A percentile compares a stretch with the other conserved stretches of the same genome.
Conservation (phyloP, 75 land plant genomes). For the Pseudotsuga menziesii region DNA sequence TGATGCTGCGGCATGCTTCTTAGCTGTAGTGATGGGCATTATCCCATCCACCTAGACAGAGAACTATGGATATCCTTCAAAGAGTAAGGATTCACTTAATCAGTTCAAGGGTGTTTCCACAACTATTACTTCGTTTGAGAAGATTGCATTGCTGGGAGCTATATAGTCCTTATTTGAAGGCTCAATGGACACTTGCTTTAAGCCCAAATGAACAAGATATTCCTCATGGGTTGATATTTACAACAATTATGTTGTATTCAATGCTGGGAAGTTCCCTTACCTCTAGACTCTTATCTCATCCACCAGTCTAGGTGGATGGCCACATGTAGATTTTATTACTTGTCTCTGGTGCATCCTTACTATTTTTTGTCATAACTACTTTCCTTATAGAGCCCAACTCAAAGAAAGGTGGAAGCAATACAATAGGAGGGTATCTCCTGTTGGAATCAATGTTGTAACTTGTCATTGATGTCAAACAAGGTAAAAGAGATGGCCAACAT, state of each 20-base stretch:
- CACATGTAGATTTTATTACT: conserved; percentile 90
- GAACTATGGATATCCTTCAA: conserved; percentile 7
- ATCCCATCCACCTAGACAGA: conserved; percentile 28
- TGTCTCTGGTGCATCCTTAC: too few relatives aligned
- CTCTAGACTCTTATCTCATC: conserved; percentile 13
- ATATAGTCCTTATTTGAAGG: conserved; percentile 41
- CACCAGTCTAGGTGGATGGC: conserved; percentile 36
- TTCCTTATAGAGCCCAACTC: conserved; percentile 31
- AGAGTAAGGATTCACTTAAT: conserved; percentile 21
- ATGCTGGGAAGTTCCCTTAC: conserved; percentile 95
- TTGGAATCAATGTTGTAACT: too few relatives aligned
- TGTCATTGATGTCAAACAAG: too few relatives aligned
- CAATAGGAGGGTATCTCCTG: conserved; percentile 35
- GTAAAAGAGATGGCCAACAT: too few relatives aligned
- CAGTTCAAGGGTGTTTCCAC: conserved; percentile 28
- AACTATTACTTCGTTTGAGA: conserved; percentile 47
- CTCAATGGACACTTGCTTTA: conserved; percentile 42
- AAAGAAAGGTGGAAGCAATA: conserved; percentile 53
- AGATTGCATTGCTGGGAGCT: conserved; percentile 41
- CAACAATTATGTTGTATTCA: conserved; percentile 90
- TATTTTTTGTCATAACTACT: conserved; percentile 25
- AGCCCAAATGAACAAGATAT: conserved; percentile 46
- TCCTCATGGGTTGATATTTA: conserved; percentile 96
- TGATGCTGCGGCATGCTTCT: conserved; percentile 23
- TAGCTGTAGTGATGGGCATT: conserved; percentile 38